Evolutionary conservation across 2,329 filamentous ascomycete species (phyloP).

Genomic region (Biscogniauxia sp.): DNA sequence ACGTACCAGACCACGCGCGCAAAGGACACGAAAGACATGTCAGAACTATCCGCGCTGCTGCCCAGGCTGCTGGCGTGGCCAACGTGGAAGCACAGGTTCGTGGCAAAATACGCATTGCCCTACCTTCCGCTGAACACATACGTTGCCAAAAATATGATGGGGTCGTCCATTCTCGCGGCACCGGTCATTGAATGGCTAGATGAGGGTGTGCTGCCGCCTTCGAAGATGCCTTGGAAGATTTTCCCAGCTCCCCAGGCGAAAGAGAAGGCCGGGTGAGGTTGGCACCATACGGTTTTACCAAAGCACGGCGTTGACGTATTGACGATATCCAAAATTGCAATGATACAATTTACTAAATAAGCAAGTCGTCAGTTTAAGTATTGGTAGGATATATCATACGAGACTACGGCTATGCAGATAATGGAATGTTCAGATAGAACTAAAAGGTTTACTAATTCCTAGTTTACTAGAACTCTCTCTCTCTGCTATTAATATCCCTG

Average conservation of each 20-base stretch:
- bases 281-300: no score
- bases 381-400: no score
- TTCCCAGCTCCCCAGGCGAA: background rate
- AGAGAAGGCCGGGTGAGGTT: no score
- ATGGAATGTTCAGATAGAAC: no score
- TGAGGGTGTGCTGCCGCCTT: background rate
- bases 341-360: no score
- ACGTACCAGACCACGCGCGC: slow-evolving; percentile 20
- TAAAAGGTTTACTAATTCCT: no score
- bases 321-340: no score
- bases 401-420: no score
- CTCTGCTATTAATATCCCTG: no score
- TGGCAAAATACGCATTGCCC: slow-evolving; percentile 14
- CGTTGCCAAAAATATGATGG: background rate
- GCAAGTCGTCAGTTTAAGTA: no score
- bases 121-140: slow-evolving; percentile 1
- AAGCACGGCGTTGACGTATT: no score
- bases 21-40: slow-evolving; percentile 18
- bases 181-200: background rate
- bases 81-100: slow-evolving; percentile 12
- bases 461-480: no score
- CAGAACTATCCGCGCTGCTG: slow-evolving; percentile 13
- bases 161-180: background rate
- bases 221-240: background rate
- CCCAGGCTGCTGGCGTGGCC: slow-evolving; percentile 16